Base-by-base conservation (phyloP, 495 filamentous ascomycete species). In the Tuber microsphaerosporum region DNA sequence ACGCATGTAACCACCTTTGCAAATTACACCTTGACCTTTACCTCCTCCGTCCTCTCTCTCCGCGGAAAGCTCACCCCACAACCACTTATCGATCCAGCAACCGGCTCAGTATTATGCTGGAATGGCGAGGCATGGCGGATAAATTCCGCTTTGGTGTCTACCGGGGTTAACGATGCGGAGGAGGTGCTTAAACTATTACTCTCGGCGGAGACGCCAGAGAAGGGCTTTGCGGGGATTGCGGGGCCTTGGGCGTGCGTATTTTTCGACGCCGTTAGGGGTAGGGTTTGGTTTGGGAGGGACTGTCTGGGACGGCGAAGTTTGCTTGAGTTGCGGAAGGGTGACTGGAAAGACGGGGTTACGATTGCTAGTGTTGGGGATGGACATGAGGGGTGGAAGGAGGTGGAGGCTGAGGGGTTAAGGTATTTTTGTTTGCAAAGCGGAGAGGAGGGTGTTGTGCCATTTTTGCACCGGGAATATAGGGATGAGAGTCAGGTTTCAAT, bases 51-150 rank as follows among this genome's bases (percentile, higher is more conserved):
- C 1, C 88, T 99, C 8, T 89, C 94, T 7, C 86, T 99, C 31
- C 88, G 95, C 78, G 94, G 95, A 34, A 87, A 90, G 48, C 80
- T 96, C 69, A 88, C 90, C 26, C 81, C 84, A 20, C 95, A 99
- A 80, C 95, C 95, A 1, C 87, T 97, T 31, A 84, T 87, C 56
- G 89, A 92, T 79, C 26, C 78, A 7, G 75, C 77, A 2, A 88
- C 86, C n/a, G 87, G 87, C 31, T 94, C 92, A 14, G 86, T 92
- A 19, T 86, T 99, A 22, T 97, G 94, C 86, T 99, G 95, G 94
- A 98, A 98, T 80, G 95, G 95, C n/a, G 95, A 99, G 83, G 96
- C 94, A 14, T 99, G 95, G 95, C 90, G 87, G 72, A 87, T 97
- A 73, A 70, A 73, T 41, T 86, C 85, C 31, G 83, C 87, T 20